Evolutionary conservation across 306 rosid species (phyloP), one percentile per base, ranked within the genome.

Genomic region (Cucurbita ficifolia): DNA sequence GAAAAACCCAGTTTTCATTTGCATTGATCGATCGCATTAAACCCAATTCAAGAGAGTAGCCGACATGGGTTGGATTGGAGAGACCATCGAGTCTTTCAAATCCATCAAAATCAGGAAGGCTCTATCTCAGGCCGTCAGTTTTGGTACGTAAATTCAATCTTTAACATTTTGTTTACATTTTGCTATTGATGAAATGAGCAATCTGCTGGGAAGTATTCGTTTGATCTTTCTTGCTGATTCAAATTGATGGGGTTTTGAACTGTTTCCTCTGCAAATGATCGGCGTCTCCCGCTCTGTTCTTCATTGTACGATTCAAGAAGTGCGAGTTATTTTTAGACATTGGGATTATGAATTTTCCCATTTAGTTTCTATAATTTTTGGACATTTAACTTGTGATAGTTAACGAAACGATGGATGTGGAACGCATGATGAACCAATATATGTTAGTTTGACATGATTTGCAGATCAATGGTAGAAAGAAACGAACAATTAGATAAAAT

Each of bases 1-100:
- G 2, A 0, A 39, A 46, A 68, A 43, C 55, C 39, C 73, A 46
- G 22, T 48, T 69, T 68, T 45, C 53, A 6, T 46, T 48, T 48
- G 8, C 24, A 9, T 43, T 6, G 7, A 67, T 45, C 8, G 45
- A 70, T 24, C 29, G 17, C 57, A 48, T 24, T 24, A 49, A 70
- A 8, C 58, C 45, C 74, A 70, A 0, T 70, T 29, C 59, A 29
- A 48, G 14, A 14, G 42, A 10, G 54, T 9, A 73, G 68, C 55
- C 62, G 48, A 60, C 29, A 89, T 91, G 96, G 97, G 84, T 40
- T 79, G 77, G 86, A 50, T 91, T 43, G 78, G 80, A 55, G 90
- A 84, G 40, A 57, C 82, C 46, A 36, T 84, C 3, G 74, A 86
- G 24, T 88, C 88, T 57, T 61, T 87, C 78, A 89, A 83, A 74